phyloP scores from a whole-genome alignment of 1,139 yeast genomes.

The Geotrichum cucujoidarum region DNA sequence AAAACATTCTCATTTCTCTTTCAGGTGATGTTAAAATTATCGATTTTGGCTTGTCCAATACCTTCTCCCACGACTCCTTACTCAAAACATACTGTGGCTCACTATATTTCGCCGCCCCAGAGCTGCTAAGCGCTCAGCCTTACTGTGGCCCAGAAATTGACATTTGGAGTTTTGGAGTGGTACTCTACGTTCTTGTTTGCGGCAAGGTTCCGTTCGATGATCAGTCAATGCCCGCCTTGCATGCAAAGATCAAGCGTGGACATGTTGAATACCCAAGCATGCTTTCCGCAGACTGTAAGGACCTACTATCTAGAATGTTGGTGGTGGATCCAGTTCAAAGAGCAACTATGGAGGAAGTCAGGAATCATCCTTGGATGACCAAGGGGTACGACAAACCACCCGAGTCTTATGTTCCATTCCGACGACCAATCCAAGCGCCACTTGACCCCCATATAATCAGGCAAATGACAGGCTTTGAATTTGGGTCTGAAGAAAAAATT shows the following conservation, averaged over 20 bases:
- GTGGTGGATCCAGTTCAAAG: constrained; percentile 83
- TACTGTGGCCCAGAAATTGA: constrained; percentile 96
- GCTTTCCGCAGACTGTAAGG: constrained; percentile 74
- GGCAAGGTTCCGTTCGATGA: constrained; percentile 98
- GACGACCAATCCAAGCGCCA: constrained; percentile 71
- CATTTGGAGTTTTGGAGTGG: constrained; percentile 97
- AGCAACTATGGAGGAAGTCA: constrained; percentile 72
- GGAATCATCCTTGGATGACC: constrained; percentile 91
- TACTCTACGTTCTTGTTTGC: constrained; percentile 85
- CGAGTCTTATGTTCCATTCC: constrained; percentile 64
- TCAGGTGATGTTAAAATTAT: constrained; percentile 92
- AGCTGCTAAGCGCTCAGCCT: constrained; percentile 83
- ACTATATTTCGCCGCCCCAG: constrained; percentile 96
- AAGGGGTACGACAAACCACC: constrained; percentile 78
- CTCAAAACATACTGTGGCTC: constrained; percentile 96
- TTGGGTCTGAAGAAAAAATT: constrained; percentile 61
- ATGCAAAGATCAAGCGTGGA: constrained; percentile 90
- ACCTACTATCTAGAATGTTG: constrained; percentile 78
- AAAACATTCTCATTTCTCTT: constrained; percentile 88
- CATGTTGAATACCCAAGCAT: constrained; percentile 85
- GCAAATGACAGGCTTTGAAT: constrained; percentile 73
- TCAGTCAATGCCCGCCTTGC: constrained; percentile 84
- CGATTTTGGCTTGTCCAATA: constrained; percentile 89
- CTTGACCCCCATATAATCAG: constrained; percentile 64
- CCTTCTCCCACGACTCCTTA: constrained; percentile 65